phyloP scores from a whole-genome alignment of 768 basidiomycete species.

The Pleurotus salmoneostramineus region DNA sequence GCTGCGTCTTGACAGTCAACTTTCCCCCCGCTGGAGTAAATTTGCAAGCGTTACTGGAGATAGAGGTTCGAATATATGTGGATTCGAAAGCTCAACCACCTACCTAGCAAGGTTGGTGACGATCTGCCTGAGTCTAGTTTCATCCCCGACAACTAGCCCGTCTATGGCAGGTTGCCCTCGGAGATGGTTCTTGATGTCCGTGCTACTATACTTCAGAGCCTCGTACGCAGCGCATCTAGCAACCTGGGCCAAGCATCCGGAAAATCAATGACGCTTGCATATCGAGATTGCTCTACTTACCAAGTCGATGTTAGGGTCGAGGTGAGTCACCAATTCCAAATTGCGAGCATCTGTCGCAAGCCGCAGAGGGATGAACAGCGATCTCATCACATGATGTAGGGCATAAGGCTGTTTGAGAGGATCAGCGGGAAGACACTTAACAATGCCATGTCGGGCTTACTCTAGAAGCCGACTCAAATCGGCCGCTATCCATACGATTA shows the following conservation, averaged over 20 bases:
- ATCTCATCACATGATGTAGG: constrained; percentile 76
- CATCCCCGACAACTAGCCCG: constrained; percentile 80
- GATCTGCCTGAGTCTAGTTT: constrained; percentile 76
- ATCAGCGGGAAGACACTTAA: too few species aligned
- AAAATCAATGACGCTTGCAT: background rate
- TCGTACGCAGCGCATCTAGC: constrained; percentile 58
- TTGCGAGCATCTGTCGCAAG: constrained; percentile 65
- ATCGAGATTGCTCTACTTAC: constrained; percentile 26
- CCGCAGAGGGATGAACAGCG: constrained; percentile 65
- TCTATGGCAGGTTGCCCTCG: constrained; percentile 42
- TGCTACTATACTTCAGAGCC: constrained; percentile 49
- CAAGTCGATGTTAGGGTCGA: constrained; percentile 66
- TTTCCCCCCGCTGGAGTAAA: constrained; percentile 71
- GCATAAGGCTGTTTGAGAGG: constrained; percentile 49
- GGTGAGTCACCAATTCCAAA: constrained; percentile 61
- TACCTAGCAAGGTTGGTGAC: constrained; percentile 82
- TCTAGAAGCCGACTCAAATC: constrained; percentile 67
- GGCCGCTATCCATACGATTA: constrained; percentile 84
- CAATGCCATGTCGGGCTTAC: constrained; percentile 20
- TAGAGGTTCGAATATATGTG: background rate
- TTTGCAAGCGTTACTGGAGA: constrained; percentile 68
- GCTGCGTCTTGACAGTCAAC: constrained; percentile 62
- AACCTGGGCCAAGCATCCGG: constrained; percentile 29
- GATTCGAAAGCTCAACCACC: background rate
- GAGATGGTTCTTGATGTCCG: constrained; percentile 36